Evolutionary conservation across 768 basidiomycete genomes (phyloP), one percentile per base, ranked within the genome.

Genomic region (Auricularia sp.): DNA sequence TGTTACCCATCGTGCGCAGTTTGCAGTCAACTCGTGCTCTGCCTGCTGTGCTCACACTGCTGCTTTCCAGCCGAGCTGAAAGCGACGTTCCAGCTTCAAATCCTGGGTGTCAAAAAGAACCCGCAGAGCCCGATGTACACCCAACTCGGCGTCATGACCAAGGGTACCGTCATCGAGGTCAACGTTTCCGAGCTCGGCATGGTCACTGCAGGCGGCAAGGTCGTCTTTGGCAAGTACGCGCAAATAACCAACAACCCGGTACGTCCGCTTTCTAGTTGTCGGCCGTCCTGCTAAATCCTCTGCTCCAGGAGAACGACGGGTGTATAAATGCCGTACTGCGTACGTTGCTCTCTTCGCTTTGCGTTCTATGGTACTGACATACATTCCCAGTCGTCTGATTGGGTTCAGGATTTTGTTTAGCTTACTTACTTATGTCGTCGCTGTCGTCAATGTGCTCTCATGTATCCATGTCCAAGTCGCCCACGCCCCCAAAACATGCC

Each of bases 101-200:
- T 99, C 68, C 79, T 99, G 54, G 92, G 92, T 56, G 97, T 99
- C 64, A 99, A 99, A 83, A 98, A 98, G 81, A 99, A 99, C 72
- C 97, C 97, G 33, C 97, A 98, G 74, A 97, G 94, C 21, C 96
- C 97, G 0, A 95, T 95, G 90, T 95, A 94, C 72, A 94, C 93
- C 0, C 91, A 93, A 71, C 84, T 95, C 47, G 96, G 96, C 62
- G 97, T 99, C 43, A 83, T 99, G 78, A 98, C 97, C 3, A 98
- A 98, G 75, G 97, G 97, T 61, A 99, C 97, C 1, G 87, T 99
- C 68, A 88, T 99, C 64, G 97, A 99, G 74, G 96, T 98, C 70
- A 98, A 99, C 71, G 93, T 97, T n/a, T 96, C 94, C 51, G 96
- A 98, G 75, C 79, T 98, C 67, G 96, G 96, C 63, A 88, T 98